Percentiles rank a stretch among this genome's conserved stretches.
phyloP scores from a whole-genome alignment of 768 basidiomycete genomes.

The Russula sp. region DNA sequence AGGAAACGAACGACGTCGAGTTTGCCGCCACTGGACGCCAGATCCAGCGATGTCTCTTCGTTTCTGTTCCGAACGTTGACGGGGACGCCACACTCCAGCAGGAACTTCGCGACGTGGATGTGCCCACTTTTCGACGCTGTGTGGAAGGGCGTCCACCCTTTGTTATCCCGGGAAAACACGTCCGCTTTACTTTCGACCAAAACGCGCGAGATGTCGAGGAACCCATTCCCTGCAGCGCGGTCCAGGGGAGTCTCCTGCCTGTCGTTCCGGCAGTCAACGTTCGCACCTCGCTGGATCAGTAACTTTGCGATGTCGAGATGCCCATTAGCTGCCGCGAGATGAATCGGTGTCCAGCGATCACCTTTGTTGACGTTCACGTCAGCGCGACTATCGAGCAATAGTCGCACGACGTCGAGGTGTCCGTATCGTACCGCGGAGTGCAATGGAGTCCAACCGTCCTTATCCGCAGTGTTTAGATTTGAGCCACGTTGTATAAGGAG shows the following conservation, averaged over 20 bases:
- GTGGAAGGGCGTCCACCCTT: constrained; percentile 13
- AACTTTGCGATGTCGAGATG: neutral
- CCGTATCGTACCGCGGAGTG: neutral
- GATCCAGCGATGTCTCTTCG: neutral
- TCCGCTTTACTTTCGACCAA: neutral
- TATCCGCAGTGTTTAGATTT: neutral
- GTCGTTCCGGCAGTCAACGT: neutral
- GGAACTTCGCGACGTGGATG: neutral
- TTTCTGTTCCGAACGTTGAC: neutral
- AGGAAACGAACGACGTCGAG: constrained; percentile 11
- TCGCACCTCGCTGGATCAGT: neutral
- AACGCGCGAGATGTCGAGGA: neutral
- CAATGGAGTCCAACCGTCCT: neutral
- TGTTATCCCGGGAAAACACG: neutral
- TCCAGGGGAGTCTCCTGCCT: constrained; percentile 1
- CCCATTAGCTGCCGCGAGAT: neutral
- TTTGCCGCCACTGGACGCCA: constrained; percentile 5
- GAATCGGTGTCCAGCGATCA: constrained; percentile 5
- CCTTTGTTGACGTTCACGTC: neutral
- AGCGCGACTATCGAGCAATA: constrained; percentile 9
- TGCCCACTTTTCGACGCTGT: constrained; percentile 8
- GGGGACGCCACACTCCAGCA: constrained; percentile 1
- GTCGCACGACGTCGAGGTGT: neutral
- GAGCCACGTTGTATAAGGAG: neutral
- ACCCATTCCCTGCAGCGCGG: neutral